These are phyloP conservation scores for Talaromyces sp. DNA, from an alignment of 2,329 filamentous ascomycete species.

Conservation along the genomic window DNA sequence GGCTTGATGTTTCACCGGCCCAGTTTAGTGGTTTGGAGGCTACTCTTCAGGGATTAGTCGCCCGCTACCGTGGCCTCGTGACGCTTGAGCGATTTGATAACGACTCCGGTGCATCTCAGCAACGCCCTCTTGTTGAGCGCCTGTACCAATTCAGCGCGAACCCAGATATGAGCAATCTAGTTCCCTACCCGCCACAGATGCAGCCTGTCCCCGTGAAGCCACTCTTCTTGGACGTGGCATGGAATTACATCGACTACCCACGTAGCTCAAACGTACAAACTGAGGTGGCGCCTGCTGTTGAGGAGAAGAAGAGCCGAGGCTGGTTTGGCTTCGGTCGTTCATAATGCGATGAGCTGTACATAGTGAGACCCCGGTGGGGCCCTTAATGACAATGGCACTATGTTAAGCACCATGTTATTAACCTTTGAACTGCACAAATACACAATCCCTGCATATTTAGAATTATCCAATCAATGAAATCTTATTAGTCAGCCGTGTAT, in stretches of 20 bases:
- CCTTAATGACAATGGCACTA: no score
- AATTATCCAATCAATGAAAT: not conserved
- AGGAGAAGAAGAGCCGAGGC: constrained; percentile 60
- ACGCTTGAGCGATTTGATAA: constrained; percentile 71
- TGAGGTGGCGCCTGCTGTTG: constrained; percentile 31
- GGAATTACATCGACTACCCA: constrained; percentile 96
- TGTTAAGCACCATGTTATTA: no score
- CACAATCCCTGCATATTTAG: no score
- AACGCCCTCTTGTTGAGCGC: constrained; percentile 70
- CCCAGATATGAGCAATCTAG: constrained; percentile 77
- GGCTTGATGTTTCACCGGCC: constrained; percentile 65
- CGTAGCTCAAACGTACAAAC: constrained; percentile 48
- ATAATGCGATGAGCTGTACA: constrained; percentile 8
- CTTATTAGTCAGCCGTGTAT: not conserved
- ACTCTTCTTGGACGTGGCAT: constrained; percentile 92
- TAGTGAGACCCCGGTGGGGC: not conserved
- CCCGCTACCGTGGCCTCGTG: constrained; percentile 81
- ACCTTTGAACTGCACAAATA: no score
- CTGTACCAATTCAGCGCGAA: constrained; percentile 74
- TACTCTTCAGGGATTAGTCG: constrained; percentile 71
- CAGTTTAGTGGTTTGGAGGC: constrained; percentile 63
- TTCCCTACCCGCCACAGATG: constrained; percentile 83
- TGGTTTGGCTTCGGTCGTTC: constrained; percentile 73
- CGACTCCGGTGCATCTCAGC: constrained; percentile 36
- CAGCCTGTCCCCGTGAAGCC: constrained; percentile 88